These are phyloP conservation scores for Vicia villosa DNA, from an alignment of 306 rosid species.

Conservation along the genomic window DNA sequence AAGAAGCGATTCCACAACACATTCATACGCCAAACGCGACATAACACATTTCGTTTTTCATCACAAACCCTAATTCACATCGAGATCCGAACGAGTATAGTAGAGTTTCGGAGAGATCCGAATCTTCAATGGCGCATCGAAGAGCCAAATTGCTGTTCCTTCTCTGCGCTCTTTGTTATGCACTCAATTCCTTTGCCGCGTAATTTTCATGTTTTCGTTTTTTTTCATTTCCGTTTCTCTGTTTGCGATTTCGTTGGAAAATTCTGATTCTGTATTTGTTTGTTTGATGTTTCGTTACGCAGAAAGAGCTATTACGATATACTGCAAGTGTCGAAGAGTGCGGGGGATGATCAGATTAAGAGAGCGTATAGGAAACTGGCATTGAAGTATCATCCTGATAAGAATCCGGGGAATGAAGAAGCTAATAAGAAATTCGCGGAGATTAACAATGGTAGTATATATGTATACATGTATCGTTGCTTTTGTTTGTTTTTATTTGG, in stretches of 20 bases:
- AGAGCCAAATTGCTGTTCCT: slow-evolving; percentile 54
- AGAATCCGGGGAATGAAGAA: slow-evolving; percentile 94
- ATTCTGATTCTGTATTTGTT: not conserved
- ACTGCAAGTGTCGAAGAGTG: slow-evolving; percentile 83
- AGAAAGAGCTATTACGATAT: slow-evolving; percentile 87
- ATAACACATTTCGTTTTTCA: not conserved
- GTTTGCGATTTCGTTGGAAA: not conserved
- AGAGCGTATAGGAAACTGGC: slow-evolving; percentile 95
- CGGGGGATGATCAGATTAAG: slow-evolving; percentile 94
- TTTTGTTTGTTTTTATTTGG: not conserved
- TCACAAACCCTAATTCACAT: slow-evolving; percentile 27
- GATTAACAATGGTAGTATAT: slow-evolving; percentile 75
- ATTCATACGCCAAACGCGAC: not conserved
- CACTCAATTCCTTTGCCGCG: slow-evolving; percentile 74
- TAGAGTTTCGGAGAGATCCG: slow-evolving; percentile 43
- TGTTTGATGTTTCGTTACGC: not conserved
- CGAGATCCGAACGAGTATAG: slow-evolving; percentile 27
- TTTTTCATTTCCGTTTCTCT: no score
- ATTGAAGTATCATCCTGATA: slow-evolving; percentile 95
- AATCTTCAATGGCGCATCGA: slow-evolving; percentile 75
- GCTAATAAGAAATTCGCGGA: slow-evolving; percentile 85
- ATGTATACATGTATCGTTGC: not conserved
- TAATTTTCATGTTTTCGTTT: slow-evolving; percentile 20
- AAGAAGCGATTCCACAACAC: not conserved
- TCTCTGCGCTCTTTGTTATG: slow-evolving; percentile 62